These are phyloP conservation scores for Stagonosporopsis cucurbitacearum DNA, from an alignment of 2,329 filamentous ascomycete species.

Conservation along the genomic window DNA sequence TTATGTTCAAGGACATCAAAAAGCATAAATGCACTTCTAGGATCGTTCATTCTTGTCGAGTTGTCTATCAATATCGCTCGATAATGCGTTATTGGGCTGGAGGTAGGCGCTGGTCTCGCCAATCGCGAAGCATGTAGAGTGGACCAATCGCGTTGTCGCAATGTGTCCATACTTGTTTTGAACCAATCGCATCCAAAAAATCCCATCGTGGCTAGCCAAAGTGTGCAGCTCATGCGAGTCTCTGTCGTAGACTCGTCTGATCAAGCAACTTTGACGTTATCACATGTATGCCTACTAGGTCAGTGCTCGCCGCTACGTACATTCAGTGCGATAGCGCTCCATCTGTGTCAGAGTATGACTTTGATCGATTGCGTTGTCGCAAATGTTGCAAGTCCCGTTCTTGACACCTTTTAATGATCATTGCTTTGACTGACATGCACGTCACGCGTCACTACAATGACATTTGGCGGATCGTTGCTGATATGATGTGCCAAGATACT, in stretches of 20 bases:
- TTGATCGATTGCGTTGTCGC: too few species aligned
- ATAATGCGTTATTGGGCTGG: neutral
- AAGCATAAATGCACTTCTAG: too few species aligned
- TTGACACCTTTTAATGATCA: too few species aligned
- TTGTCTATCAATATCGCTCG: neutral
- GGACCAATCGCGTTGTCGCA: slow-evolving; percentile 7
- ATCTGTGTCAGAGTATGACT: too few species aligned
- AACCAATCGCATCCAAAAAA: slow-evolving; percentile 10
- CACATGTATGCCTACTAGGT: too few species aligned
- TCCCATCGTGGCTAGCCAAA: too few species aligned
- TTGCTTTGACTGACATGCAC: neutral
- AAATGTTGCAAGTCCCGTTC: neutral
- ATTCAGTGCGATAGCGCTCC: too few species aligned
- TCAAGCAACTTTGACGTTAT: too few species aligned
- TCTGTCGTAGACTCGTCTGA: too few species aligned
- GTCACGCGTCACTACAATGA: neutral
- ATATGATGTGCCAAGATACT: neutral
- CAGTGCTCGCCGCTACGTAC: too few species aligned
- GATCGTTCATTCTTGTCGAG: neutral
- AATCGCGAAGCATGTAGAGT: neutral
- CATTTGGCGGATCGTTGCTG: neutral
- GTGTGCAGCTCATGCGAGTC: too few species aligned
- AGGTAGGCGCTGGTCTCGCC: neutral
- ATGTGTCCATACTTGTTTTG: neutral
- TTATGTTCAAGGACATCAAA: too few species aligned